phyloP scores from a whole-genome alignment of 2,329 filamentous ascomycete species.

The Trichoderma brevicompactum region DNA sequence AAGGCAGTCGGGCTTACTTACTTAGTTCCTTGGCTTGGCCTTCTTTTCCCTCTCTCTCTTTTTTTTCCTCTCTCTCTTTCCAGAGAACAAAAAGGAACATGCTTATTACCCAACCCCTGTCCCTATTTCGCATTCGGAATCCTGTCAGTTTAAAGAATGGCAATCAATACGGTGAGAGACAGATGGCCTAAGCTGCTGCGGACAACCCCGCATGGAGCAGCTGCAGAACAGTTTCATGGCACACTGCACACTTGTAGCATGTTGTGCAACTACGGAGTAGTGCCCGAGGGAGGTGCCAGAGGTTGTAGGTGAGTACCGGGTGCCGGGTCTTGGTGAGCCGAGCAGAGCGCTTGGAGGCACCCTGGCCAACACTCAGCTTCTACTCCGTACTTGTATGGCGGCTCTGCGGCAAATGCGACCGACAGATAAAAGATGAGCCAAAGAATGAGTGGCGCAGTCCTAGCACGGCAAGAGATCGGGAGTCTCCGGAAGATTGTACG shows the following conservation, averaged over 20 bases:
- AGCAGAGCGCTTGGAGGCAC: conserved; percentile 1
- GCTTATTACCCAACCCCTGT: too few species aligned
- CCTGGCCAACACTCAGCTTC: conserved; percentile 13
- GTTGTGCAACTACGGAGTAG: conserved; percentile 19
- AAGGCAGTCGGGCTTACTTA: not conserved
- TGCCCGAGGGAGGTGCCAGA: conserved; percentile 19
- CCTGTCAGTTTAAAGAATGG: not conserved
- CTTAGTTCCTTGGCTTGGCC: not conserved
- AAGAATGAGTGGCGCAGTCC: conserved; percentile 3
- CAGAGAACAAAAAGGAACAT: not conserved
- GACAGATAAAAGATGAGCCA: not conserved
- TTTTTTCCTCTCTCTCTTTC: not conserved
- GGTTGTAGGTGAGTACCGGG: conserved; percentile 20
- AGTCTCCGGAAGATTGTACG: conserved; percentile 23
- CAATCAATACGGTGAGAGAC: not conserved
- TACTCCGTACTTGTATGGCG: not conserved
- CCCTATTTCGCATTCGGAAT: not conserved
- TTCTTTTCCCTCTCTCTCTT: not conserved
- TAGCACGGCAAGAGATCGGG: conserved; percentile 12
- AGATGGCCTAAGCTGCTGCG: conserved; percentile 2
- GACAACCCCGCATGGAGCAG: conserved; percentile 19
- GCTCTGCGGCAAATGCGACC: conserved; percentile 18
- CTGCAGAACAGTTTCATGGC: conserved; percentile 14
- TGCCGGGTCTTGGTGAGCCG: conserved; percentile 24
- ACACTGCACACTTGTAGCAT: conserved; percentile 12